These are phyloP conservation scores for Globisporangium heterothallicum DNA, from an alignment of 352 stramenopile species.

Conservation along the genomic window DNA sequence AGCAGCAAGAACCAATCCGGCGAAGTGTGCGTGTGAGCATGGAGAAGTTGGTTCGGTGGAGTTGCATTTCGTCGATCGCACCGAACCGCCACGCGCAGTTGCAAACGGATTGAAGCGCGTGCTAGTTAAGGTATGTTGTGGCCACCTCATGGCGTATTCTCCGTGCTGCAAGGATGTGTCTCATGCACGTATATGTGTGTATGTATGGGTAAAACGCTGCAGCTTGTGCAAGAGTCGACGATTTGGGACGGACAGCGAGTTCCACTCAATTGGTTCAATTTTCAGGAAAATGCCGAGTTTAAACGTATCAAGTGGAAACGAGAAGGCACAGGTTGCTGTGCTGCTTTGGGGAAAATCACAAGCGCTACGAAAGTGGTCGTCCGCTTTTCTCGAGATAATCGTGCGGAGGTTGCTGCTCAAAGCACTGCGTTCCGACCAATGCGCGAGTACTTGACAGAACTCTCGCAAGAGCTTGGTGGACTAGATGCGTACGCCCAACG, in stretches of 20 bases:
- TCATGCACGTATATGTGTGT: not conserved
- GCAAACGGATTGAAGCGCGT: slow-evolving; percentile 29
- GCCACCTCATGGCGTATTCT: not conserved
- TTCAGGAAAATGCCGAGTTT: slow-evolving; percentile 28
- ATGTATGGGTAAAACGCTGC: not conserved
- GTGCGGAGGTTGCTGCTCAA: not conserved
- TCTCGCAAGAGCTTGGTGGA: slow-evolving; percentile 35
- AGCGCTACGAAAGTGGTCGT: slow-evolving; percentile 23
- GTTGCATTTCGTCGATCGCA: slow-evolving; percentile 32
- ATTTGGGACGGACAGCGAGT: slow-evolving; percentile 33
- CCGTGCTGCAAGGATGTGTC: not conserved
- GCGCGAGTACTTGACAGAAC: slow-evolving; percentile 22
- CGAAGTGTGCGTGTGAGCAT: slow-evolving; percentile 25
- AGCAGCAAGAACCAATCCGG: not conserved
- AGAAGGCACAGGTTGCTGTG: slow-evolving; percentile 31
- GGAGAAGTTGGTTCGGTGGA: slow-evolving; percentile 20
- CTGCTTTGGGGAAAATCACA: slow-evolving; percentile 20
- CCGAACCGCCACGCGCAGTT: slow-evolving; percentile 32
- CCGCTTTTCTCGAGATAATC: slow-evolving; percentile 15
- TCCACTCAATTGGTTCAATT: slow-evolving; percentile 46
- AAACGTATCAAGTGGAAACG: slow-evolving; percentile 18
- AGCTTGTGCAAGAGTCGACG: slow-evolving; percentile 34
- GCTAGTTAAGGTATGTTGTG: slow-evolving; percentile 12
- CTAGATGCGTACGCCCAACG: slow-evolving; percentile 26
- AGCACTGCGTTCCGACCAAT: slow-evolving; percentile 18